Conservation (phyloP, 176 grass and related monocot genomes). For the Avena insularis region DNA sequence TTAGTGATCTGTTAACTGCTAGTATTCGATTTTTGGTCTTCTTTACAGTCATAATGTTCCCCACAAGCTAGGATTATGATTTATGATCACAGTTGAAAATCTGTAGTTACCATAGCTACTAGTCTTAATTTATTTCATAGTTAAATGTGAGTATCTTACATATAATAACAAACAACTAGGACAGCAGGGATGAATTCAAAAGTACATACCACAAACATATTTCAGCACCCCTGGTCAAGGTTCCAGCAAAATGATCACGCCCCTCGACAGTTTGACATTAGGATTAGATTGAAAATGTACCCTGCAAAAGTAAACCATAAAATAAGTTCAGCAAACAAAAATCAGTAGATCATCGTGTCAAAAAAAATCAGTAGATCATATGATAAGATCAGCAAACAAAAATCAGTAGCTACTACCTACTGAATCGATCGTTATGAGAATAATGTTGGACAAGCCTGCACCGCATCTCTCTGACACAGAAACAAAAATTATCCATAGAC, state of each 20-base stretch:
- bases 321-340: constrained; percentile 2
- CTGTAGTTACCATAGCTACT: constrained; percentile 6
- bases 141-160: background rate
- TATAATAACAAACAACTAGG: constrained; percentile 1
- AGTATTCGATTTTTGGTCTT: background rate
- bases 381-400: no score
- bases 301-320: background rate
- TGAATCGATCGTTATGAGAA: background rate
- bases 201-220: constrained; percentile 21
- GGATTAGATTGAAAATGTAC: constrained; percentile 60
- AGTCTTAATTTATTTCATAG: background rate
- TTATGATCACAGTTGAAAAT: background rate
- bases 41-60: background rate
- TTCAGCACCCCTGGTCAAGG: constrained; percentile 44
- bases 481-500: constrained; percentile 47
- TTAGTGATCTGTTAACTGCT: background rate
- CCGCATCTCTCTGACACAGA: constrained; percentile 51
- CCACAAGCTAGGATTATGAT: background rate
- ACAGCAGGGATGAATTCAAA: background rate
- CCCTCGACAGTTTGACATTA: constrained; percentile 50
- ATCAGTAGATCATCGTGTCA: no score
- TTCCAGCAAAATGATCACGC: constrained; percentile 38
- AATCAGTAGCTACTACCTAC: background rate
- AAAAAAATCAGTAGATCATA: no score
- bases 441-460: constrained; percentile 40